Conservation (phyloP, 345 rosid genomes). For the Turritis glabra region DNA sequence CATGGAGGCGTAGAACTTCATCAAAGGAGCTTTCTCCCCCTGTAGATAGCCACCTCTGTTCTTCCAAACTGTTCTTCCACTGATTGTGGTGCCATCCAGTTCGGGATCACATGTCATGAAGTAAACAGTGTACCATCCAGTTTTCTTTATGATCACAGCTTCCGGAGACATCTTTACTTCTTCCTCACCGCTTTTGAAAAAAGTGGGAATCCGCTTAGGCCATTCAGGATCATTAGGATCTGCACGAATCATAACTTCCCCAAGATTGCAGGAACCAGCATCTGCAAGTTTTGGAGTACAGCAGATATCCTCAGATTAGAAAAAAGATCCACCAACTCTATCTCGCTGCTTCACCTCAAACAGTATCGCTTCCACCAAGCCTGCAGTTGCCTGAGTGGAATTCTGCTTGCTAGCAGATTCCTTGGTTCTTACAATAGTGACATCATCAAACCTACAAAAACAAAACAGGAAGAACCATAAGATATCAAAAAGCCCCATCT, state of each 20-base stretch:
- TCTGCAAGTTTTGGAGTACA: conserved; percentile 54
- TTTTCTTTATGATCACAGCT: conserved; percentile 50
- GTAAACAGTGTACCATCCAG: conserved; percentile 80
- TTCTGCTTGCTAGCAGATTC: conserved; percentile 54
- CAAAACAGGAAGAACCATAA: no score
- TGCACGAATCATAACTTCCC: conserved; percentile 68
- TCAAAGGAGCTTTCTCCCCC: conserved; percentile 80
- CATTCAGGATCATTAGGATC: conserved; percentile 54
- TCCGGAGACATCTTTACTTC: conserved; percentile 55
- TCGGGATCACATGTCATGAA: conserved; percentile 75
- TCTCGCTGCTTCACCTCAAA: conserved; percentile 69
- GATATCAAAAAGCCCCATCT: background rate
- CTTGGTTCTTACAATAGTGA: conserved; percentile 66
- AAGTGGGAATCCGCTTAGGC: conserved; percentile 65
- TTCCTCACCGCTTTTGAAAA: conserved; percentile 49
- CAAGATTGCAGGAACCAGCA: conserved; percentile 54
- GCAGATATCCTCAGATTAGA: conserved; percentile 55
- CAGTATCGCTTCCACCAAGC: conserved; percentile 76
- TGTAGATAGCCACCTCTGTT: conserved; percentile 78
- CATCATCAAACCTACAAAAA: conserved; percentile 59
- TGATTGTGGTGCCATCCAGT: conserved; percentile 60
- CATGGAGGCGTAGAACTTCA: conserved; percentile 62
- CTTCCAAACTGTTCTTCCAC: conserved; percentile 85
- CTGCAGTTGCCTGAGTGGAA: conserved; percentile 56
- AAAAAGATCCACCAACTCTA: conserved; percentile 61